phyloP scores from a whole-genome alignment of 441 rosid species.

The Biscutella laevigata region DNA sequence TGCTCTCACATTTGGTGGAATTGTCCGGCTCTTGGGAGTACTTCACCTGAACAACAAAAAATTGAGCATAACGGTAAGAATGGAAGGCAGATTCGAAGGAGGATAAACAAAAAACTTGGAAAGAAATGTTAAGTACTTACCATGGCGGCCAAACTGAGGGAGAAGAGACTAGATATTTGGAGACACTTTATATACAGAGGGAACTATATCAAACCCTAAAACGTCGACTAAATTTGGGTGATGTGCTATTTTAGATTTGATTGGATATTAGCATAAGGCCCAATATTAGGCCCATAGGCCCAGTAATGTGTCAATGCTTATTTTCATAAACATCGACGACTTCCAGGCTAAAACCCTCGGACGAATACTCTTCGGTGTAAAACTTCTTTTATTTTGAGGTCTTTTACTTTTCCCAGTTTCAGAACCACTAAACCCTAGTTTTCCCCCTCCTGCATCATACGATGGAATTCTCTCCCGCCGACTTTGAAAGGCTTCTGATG shows the following conservation, averaged over 20 bases:
- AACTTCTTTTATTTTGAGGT: neutral
- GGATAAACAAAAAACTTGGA: neutral
- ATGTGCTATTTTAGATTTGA: too few relatives aligned
- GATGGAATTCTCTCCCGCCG: slow-evolving; percentile 39
- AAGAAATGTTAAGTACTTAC: slow-evolving; percentile 4
- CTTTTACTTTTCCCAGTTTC: neutral
- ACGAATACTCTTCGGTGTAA: neutral
- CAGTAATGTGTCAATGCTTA: neutral
- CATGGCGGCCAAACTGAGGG: slow-evolving; percentile 8
- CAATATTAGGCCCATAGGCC: neutral
- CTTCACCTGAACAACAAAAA: slow-evolving; percentile 39
- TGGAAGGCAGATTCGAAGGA: too few relatives aligned
- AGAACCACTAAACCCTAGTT: slow-evolving; percentile 18
- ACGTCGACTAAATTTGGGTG: neutral
- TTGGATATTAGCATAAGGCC: neutral
- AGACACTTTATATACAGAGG: neutral
- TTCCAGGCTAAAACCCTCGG: neutral
- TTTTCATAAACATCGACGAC: neutral
- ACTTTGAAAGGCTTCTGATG: slow-evolving; percentile 42
- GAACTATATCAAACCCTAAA: slow-evolving; percentile 18
- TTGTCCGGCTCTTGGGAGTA: slow-evolving; percentile 65
- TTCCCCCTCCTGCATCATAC: neutral
- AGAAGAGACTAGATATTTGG: neutral
- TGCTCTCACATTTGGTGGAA: slow-evolving; percentile 40
- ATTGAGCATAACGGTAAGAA: neutral